Base-by-base conservation (phyloP, 129 eudicot species). In the Lactuca saligna region DNA sequence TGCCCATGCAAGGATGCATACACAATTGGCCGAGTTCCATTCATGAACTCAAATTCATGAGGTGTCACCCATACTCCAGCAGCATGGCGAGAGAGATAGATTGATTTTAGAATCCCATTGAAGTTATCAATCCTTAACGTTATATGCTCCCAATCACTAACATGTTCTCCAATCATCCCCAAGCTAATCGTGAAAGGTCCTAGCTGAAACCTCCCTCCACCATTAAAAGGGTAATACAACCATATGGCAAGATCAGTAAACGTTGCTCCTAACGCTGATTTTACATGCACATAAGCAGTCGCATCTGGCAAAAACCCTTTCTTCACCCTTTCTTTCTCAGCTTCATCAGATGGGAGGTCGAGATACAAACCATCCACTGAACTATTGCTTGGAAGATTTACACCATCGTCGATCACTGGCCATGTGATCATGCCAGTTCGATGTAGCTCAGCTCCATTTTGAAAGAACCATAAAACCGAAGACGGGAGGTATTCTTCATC, bases 171-270 rank as follows among this genome's bases (percentile, higher is more conserved):
- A 13, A 83, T 63, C 7, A 14, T 8, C 4, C 79, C 72, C 13
- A 83, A 54, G 15, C 57, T 29, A 11, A 83, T 61, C 31, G 53
- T 68, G 11, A 75, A 33, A n/a, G 77, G 67, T 25, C 82, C 84
- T 12, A 75, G 3, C 61, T 79, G 83, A 8, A 81, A 71, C 67
- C 29, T 66, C n/a, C 79, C 81, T 34, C 70, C 72, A 6, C 87
- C 82, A 13, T 83, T 83, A 72, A 83, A 83, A 16, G 84, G 87
- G 81, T 83, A 83, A 76, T 61, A 83, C 53, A 83, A 54, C 87
- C 87, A 79, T 64, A 83, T 46, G 49, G 74, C 76, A 3, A 83
- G 14, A 66, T 83, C 87, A 0, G 87, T 83, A 42, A 12, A 75
- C 0, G 82, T 71, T 2, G 66, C 84, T 0, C 76, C 80, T 0